Evolutionary conservation across 345 rosid species (phyloP).

Genomic region (Eucalyptus urophylla): DNA sequence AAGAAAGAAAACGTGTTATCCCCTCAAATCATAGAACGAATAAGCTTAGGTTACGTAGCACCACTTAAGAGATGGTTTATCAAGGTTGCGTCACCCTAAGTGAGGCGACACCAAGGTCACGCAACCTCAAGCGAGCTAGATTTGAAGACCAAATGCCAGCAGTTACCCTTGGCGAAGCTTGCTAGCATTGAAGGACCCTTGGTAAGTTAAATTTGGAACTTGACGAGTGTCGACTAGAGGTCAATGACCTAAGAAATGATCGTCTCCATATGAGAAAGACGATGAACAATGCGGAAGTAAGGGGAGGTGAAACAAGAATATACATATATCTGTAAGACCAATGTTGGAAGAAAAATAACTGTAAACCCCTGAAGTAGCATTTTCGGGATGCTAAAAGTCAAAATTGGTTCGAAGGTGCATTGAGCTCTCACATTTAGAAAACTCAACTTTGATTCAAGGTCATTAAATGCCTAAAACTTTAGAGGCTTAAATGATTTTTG

Average conservation of each 20-base stretch:
- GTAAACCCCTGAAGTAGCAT: neutral
- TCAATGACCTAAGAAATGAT: neutral
- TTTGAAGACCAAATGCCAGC: neutral
- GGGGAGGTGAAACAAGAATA: neutral
- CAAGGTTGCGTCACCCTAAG: neutral
- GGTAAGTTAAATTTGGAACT: neutral
- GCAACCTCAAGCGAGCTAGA: neutral
- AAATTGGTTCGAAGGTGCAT: neutral
- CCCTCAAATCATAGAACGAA: neutral
- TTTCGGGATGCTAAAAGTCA: neutral
- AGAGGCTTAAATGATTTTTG: neutral
- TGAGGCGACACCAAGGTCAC: neutral
- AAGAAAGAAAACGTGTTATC: neutral
- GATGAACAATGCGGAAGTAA: neutral
- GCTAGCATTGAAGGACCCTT: accelerated
- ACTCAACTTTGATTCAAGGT: neutral
- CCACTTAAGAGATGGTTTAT: neutral
- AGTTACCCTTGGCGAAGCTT: neutral
- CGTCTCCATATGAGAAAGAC: neutral
- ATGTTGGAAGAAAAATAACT: neutral
- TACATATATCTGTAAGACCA: neutral
- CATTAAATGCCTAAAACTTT: neutral
- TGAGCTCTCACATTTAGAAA: neutral
- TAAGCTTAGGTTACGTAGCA: neutral
- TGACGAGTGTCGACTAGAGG: accelerated